Percentiles rank a stretch among this genome's conserved stretches.
Evolutionary conservation across 331 rosid species (phyloP).

Genomic region (Cydonia oblonga): DNA sequence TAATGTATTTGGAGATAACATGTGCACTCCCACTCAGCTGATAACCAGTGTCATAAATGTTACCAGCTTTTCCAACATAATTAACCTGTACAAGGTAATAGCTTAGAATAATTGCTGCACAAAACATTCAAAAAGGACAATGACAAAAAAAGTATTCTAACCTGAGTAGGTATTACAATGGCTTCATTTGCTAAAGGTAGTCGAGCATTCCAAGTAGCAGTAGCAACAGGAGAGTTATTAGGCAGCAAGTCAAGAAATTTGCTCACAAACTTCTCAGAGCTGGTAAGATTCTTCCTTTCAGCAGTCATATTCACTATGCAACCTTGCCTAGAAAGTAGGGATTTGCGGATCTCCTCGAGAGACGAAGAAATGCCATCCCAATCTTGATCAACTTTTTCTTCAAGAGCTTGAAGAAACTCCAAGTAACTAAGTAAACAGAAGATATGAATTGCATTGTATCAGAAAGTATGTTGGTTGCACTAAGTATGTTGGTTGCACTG

Average conservation of each 20-base stretch:
- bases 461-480: neutral
- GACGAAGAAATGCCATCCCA: constrained; percentile 78
- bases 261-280: constrained; percentile 42
- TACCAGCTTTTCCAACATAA: constrained; percentile 92
- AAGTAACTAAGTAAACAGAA: constrained; percentile 49
- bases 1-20: constrained; percentile 79
- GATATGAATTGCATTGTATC: neutral
- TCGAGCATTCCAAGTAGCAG: constrained; percentile 46
- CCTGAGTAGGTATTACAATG: constrained; percentile 89
- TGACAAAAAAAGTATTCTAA: constrained; percentile 17
- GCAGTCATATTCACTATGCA: constrained; percentile 80
- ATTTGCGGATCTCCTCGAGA: constrained; percentile 83
- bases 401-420: constrained; percentile 69
- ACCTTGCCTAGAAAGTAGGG: constrained; percentile 57
- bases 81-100: constrained; percentile 51
- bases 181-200: constrained; percentile 71
- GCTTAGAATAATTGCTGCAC: constrained; percentile 14
- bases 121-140: neutral
- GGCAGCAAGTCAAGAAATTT: constrained; percentile 78
- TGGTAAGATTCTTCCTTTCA: constrained; percentile 53
- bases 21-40: constrained; percentile 75
- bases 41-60: constrained; percentile 69
- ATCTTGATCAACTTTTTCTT: constrained; percentile 75
- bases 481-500: neutral
- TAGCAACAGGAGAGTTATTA: constrained; percentile 34